A percentile compares a stretch with the other conserved stretches of the same genome.
These are phyloP conservation scores for Capsicum baccatum DNA, from an alignment of 257 asterid genomes.

Conservation along the genomic window DNA sequence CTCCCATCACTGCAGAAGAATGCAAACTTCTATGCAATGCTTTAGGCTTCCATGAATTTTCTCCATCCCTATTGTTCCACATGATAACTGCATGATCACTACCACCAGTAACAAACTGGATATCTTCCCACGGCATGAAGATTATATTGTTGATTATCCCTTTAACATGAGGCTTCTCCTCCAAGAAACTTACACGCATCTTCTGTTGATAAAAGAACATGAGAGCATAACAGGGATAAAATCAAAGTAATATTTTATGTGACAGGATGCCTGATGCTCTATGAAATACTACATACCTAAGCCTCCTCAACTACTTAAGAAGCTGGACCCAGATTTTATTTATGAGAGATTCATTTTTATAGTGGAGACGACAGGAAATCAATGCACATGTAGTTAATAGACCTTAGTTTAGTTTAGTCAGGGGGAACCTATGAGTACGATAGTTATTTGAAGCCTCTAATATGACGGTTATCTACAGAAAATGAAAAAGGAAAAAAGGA, in stretches of 20 bases:
- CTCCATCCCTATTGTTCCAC: conserved; percentile 72
- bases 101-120: conserved; percentile 81
- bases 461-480: neutral
- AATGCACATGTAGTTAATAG: conserved; percentile 3
- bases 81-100: conserved; percentile 90
- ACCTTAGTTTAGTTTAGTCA: conserved; percentile 16
- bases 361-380: neutral
- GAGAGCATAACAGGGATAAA: neutral
- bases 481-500: neutral
- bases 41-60: conserved; percentile 69
- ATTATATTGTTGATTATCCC: conserved; percentile 85
- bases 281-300: conserved; percentile 11
- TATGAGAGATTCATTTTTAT: neutral
- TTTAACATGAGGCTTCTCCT: conserved; percentile 79
- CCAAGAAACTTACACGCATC: conserved; percentile 59
- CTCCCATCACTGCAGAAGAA: conserved; percentile 93
- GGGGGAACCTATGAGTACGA: neutral
- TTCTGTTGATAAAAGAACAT: conserved; percentile 44
- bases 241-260: conserved; percentile 15
- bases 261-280: conserved; percentile 14
- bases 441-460: conserved; percentile 17
- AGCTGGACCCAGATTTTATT: neutral
- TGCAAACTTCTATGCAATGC: conserved; percentile 66
- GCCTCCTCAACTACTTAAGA: conserved; percentile 22
- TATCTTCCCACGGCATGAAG: conserved; percentile 91